Evolutionary conservation across 192 early-diverging fungal species (phyloP).

Genomic region (Helicostylum pulchrum): DNA sequence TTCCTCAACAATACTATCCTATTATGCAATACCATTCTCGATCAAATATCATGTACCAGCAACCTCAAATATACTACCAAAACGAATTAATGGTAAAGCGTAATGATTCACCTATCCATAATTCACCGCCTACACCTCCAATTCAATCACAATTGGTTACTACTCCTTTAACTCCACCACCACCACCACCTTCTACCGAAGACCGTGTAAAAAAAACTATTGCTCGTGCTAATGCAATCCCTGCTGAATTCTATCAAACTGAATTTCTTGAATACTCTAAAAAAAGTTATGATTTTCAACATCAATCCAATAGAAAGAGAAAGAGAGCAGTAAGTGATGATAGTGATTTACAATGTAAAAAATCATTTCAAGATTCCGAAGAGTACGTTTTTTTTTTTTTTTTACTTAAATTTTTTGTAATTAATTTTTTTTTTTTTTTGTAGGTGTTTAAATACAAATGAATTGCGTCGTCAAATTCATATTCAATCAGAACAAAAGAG

Average conservation of each 20-base stretch:
- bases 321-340: slow-evolving; percentile 11
- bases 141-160: background rate
- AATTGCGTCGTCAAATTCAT: slow-evolving; percentile 42
- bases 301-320: slow-evolving; percentile 15
- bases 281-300: slow-evolving; percentile 1
- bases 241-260: slow-evolving; percentile 11
- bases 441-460: slow-evolving; percentile 21
- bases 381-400: too few relatives aligned
- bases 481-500: slow-evolving; percentile 46
- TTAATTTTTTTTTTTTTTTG: too few relatives aligned
- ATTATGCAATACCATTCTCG: too few relatives aligned
- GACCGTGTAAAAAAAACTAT: slow-evolving; percentile 8
- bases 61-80: too few relatives aligned
- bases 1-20: too few relatives aligned
- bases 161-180: background rate
- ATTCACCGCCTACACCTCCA: slow-evolving; percentile 3
- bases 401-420: too few relatives aligned
- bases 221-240: slow-evolving; percentile 4
- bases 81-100: too few relatives aligned
- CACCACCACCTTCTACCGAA: background rate
- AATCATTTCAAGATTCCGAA: too few relatives aligned
- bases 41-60: too few relatives aligned
- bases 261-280: slow-evolving; percentile 13
- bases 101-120: background rate
- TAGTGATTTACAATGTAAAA: too few relatives aligned